Conservation (phyloP, 139 green algal genomes). For the Parachlorella kessleri region DNA sequence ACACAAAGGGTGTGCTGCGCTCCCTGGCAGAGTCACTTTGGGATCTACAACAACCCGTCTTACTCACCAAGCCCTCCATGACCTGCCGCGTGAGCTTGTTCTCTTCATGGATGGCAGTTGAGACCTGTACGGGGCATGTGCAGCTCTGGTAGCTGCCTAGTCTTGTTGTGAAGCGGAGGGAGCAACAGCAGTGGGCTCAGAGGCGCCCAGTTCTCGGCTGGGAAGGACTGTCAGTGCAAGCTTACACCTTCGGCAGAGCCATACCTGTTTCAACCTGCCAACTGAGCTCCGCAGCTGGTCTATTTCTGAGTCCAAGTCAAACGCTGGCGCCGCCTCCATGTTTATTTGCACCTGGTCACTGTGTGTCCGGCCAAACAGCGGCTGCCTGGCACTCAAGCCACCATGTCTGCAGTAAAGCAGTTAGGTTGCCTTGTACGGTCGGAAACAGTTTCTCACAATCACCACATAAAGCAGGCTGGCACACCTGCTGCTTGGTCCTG, state of each 20-base stretch:
- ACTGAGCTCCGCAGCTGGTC: constrained; percentile 40
- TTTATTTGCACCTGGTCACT: constrained; percentile 32
- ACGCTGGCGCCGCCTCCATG: constrained; percentile 8
- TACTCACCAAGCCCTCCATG: constrained; percentile 21
- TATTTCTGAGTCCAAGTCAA: constrained; percentile 48
- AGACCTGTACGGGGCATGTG: constrained; percentile 11
- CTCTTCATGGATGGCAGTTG: constrained; percentile 37
- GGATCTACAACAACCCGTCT: too few relatives aligned
- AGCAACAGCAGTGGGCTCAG: too few relatives aligned
- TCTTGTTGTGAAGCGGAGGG: too few relatives aligned
- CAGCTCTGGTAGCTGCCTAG: too few relatives aligned
- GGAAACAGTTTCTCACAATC: too few relatives aligned
- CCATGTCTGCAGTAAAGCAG: constrained; percentile 3
- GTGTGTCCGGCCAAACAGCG: constrained; percentile 15
- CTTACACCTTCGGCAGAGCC: not conserved
- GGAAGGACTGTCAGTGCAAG: too few relatives aligned
- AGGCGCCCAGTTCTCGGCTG: too few relatives aligned
- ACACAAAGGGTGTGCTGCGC: too few relatives aligned
- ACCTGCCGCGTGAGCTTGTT: constrained; percentile 27
- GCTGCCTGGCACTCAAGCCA: constrained; percentile 14
- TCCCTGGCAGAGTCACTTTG: too few relatives aligned
- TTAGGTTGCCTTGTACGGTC: not conserved
- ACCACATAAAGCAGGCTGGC: too few relatives aligned
- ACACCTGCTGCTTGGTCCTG: too few relatives aligned
- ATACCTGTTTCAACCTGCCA: constrained; percentile 44